Evolutionary conservation across 345 rosid genomes (phyloP), one percentile per base, ranked within the genome.

Genomic region (Citrus trifoliata): DNA sequence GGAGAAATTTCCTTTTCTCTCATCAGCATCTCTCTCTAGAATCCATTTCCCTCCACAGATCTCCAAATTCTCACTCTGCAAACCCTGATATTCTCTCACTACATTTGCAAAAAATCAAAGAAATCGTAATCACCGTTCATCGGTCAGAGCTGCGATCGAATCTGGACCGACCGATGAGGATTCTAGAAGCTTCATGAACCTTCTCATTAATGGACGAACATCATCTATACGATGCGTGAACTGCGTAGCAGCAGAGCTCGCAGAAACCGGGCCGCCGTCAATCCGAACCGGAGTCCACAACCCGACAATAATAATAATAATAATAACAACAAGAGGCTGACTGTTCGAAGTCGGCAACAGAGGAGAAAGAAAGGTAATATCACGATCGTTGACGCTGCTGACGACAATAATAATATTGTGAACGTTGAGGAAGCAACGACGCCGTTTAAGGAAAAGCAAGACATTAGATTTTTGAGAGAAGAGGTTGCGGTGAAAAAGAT

Each of bases 151-250:
- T 2, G 48, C 37, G 63, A 79, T 77, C 56, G 82, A 67, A 32
- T 69, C 38, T 60, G 37, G 2, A 42, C 66, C 46, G 69, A 83
- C 58, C 58, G 58, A 53, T 53, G 58, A 53, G 71, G 87, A 78
- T 83, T 84, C 90, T 79, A 70, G 86, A 82, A 86, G 75, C 80
- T 88, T 79, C 76, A n/a, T 78, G 84, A 82, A 73, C 75, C 83
- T 79, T 37, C 55, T 38, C 60, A 65, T 77, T 76, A 73, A 87
- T 83, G 81, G 87, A 76, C 79, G 74, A 48, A 66, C 67, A 16
- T 27, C 65, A 9, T 53, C 65, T 78, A 69, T 80, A 80, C 59
- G 72, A 87, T 87, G 90, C 91, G 87, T 86, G 85, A 86, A 79
- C 89, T 89, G 89, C 84, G 87, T 13, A 12, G 51, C 80, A 78